Evolutionary conservation across 352 stramenopile genomes (phyloP).

Genomic region (Globisporangium nodosum): DNA sequence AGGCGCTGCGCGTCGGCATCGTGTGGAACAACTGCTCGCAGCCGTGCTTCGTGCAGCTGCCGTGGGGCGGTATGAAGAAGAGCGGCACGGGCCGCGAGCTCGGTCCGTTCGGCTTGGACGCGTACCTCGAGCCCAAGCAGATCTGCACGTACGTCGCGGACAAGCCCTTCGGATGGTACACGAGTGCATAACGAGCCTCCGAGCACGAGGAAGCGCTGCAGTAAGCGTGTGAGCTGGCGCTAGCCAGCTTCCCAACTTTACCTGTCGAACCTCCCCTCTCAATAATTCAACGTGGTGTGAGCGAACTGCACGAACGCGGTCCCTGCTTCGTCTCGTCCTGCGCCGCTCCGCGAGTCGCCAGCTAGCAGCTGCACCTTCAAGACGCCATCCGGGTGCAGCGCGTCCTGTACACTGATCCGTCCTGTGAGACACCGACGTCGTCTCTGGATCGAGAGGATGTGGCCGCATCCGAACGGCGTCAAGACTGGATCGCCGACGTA

Average conservation of each 20-base stretch:
- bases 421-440: background rate
- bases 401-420: background rate
- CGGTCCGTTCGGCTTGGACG: conserved; percentile 51
- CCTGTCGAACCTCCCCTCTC: background rate
- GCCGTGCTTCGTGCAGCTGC: conserved; percentile 51
- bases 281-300: conserved; percentile 14
- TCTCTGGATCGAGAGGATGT: conserved; percentile 27
- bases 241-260: background rate
- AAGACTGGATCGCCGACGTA: conserved; percentile 52
- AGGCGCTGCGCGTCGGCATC: conserved; percentile 44
- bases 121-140: conserved; percentile 68
- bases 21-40: conserved; percentile 73
- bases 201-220: background rate
- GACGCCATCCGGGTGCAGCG: conserved; percentile 7
- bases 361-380: conserved; percentile 10
- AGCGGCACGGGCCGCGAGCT: conserved; percentile 71
- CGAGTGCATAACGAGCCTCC: conserved; percentile 15
- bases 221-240: background rate
- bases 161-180: conserved; percentile 65
- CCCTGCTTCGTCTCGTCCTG: background rate
- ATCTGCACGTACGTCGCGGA: conserved; percentile 65
- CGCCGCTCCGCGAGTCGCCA: background rate
- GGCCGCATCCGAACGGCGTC: conserved; percentile 62
- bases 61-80: conserved; percentile 85
- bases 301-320: conserved; percentile 15